Evolutionary conservation across 2,329 filamentous ascomycete genomes (phyloP), one percentile per base, ranked within the genome.

Genomic region (Tympanopsis confertula): DNA sequence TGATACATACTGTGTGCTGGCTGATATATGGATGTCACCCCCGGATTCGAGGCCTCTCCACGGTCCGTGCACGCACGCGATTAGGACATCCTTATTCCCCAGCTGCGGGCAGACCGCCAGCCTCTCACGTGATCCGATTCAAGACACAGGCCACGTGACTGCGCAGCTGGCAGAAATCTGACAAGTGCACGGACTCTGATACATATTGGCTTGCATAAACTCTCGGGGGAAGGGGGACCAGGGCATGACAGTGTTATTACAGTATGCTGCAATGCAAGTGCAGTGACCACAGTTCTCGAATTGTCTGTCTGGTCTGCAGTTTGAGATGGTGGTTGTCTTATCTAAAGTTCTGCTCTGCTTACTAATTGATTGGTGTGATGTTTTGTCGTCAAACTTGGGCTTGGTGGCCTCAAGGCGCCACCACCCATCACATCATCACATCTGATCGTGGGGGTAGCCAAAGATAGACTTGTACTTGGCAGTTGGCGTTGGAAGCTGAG

Each of bases 241-340:
- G 67, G 47, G 39, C 69, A 72, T 0, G 68, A 72, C 32, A 73
- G 42, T 0, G 65, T 65, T 12, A 60, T 56, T 1, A 68, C 62
- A n/a, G n/a, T n/a, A n/a, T n/a, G n/a, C n/a, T n/a, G n/a, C n/a
- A n/a, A n/a, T n/a, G n/a, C n/a, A n/a, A n/a, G n/a, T n/a, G n/a
- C n/a, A n/a, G n/a, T n/a, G n/a, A n/a, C n/a, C n/a, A n/a, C n/a
- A n/a, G n/a, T n/a, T n/a, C n/a, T n/a, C n/a, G n/a, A n/a, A n/a
- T n/a, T n/a, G n/a, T n/a, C n/a, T n/a, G n/a, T n/a, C n/a, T n/a
- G n/a, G n/a, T n/a, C n/a, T n/a, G n/a, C n/a, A n/a, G n/a, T 0
- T 68, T 71, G 0, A 69, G 74, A 39, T 72, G 68, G 26, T 58
- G 67, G 2, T 69, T 69, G 1, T 67, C 70, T 4, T 66, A 39